Conservation (phyloP, 257 asterid species). For the Salvia miltiorrhiza region DNA sequence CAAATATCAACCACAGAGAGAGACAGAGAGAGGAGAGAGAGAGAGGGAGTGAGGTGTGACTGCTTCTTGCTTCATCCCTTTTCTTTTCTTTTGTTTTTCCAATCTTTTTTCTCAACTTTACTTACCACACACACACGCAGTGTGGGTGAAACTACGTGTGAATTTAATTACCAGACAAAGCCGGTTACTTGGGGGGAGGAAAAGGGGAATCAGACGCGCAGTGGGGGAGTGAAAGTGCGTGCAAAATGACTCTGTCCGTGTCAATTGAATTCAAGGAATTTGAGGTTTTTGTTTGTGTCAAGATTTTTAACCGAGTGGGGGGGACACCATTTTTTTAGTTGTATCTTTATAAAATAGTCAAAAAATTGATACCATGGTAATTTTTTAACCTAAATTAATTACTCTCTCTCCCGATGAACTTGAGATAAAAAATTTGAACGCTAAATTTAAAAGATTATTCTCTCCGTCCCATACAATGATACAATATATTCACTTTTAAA, state of each 20-base stretch:
- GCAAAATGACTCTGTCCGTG: slow-evolving; percentile 21
- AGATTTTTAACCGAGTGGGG: slow-evolving; percentile 12
- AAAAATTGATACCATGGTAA: too few relatives aligned
- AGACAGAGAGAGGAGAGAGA: not conserved
- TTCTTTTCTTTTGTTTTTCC: slow-evolving; percentile 7
- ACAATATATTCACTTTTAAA: too few relatives aligned
- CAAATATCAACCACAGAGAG: slow-evolving; percentile 37
- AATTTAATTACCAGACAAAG: slow-evolving; percentile 17
- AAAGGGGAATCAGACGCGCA: slow-evolving; percentile 23
- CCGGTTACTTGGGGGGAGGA: slow-evolving; percentile 42
- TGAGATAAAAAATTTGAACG: too few relatives aligned
- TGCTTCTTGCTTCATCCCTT: slow-evolving; percentile 36
- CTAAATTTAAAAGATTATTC: too few relatives aligned
- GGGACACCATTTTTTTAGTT: slow-evolving; percentile 45
- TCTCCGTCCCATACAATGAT: too few relatives aligned
- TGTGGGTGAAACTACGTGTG: not conserved
- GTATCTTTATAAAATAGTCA: too few relatives aligned
- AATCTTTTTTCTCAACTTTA: slow-evolving; percentile 11
- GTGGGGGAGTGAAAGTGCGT: slow-evolving; percentile 31
- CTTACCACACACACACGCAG: slow-evolving; percentile 17
- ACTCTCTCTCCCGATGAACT: too few relatives aligned
- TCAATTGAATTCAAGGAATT: slow-evolving; percentile 18
- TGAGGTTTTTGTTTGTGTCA: not conserved
- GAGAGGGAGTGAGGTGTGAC: too few relatives aligned
- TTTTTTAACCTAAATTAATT: too few relatives aligned